Evolutionary conservation across 768 basidiomycete genomes (phyloP).

Genomic region (Lenzites betulinus): DNA sequence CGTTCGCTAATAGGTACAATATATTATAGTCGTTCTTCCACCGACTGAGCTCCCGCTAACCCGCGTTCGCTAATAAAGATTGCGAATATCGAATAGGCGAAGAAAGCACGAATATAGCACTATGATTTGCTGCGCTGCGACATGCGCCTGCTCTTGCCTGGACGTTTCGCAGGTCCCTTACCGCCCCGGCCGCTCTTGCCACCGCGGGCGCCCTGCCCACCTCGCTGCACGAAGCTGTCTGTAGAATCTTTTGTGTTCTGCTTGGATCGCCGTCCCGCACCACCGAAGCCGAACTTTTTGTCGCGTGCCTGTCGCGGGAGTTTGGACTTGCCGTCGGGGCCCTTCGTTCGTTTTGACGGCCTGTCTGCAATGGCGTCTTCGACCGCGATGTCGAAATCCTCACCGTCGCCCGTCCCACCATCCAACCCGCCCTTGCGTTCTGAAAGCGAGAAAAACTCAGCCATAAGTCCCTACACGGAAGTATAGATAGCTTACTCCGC

Average conservation of each 20-base stretch:
- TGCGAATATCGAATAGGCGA: too few relatives aligned
- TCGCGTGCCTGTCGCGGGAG: constrained; percentile 67
- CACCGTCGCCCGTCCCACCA: constrained; percentile 60
- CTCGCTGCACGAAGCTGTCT: constrained; percentile 60
- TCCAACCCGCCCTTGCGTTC: constrained; percentile 86
- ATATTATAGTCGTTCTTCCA: too few relatives aligned
- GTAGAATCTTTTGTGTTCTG: constrained; percentile 83
- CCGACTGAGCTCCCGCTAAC: too few relatives aligned
- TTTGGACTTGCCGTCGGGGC: constrained; percentile 30
- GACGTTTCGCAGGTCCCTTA: constrained; percentile 45
- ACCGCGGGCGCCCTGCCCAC: constrained; percentile 38
- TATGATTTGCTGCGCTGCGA: constrained; percentile 36
- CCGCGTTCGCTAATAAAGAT: neutral
- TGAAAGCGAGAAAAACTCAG: constrained; percentile 32
- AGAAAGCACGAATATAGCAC: neutral
- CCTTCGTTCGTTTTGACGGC: constrained; percentile 59
- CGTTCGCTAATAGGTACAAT: too few relatives aligned
- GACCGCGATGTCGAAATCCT: constrained; percentile 84
- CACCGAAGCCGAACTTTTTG: constrained; percentile 81
- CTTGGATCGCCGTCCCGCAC: constrained; percentile 68
- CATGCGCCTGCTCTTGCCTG: constrained; percentile 60
- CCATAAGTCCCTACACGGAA: neutral
- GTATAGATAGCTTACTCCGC: constrained; percentile 62
- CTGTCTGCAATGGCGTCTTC: constrained; percentile 85
- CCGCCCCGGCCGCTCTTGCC: constrained; percentile 37